Percentiles rank a stretch among this genome's conserved stretches.
Evolutionary conservation across 495 filamentous ascomycete genomes (phyloP).

Genomic region (Friedmanniomyces simplex): DNA sequence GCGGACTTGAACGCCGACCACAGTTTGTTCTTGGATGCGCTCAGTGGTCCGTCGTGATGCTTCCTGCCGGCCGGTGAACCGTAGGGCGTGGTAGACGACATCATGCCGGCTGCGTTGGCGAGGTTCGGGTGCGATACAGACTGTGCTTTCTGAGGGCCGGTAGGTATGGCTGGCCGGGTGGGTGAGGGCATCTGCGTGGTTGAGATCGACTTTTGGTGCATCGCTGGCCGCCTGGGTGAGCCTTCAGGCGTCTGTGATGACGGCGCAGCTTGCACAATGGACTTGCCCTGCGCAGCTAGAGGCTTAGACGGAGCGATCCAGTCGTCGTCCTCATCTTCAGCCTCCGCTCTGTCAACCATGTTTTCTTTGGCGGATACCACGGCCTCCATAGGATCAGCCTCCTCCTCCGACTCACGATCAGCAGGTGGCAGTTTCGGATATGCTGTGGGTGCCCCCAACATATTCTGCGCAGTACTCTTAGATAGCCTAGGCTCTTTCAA

Average conservation of each 20-base stretch:
- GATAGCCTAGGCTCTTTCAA: conserved; percentile 57
- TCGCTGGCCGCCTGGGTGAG: conserved; percentile 6
- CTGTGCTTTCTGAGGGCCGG: conserved; percentile 48
- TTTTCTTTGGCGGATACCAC: background rate
- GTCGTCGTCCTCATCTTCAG: conserved; percentile 55
- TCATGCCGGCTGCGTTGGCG: conserved; percentile 28
- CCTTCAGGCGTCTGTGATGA: conserved; percentile 6
- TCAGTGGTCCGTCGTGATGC: conserved; percentile 66
- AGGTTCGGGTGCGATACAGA: conserved; percentile 53
- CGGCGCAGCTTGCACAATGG: background rate
- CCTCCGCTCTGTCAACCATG: conserved; percentile 2
- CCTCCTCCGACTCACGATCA: conserved; percentile 1
- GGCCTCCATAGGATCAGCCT: background rate
- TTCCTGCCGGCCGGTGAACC: conserved; percentile 56
- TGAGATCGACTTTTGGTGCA: conserved; percentile 28
- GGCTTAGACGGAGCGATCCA: conserved; percentile 54
- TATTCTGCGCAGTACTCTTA: conserved; percentile 54
- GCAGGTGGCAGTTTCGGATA: conserved; percentile 46
- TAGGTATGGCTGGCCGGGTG: conserved; percentile 28
- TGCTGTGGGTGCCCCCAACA: conserved; percentile 34
- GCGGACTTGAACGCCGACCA: conserved; percentile 81
- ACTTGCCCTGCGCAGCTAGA: conserved; percentile 18
- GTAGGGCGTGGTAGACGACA: conserved; percentile 51
- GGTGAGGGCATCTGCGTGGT: conserved; percentile 38
- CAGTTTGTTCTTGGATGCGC: conserved; percentile 77